A percentile compares a stretch with the other conserved stretches of the same genome.
Conservation (phyloP, 176 grass and related monocot genomes). For the Rhynchospora pubera region DNA sequence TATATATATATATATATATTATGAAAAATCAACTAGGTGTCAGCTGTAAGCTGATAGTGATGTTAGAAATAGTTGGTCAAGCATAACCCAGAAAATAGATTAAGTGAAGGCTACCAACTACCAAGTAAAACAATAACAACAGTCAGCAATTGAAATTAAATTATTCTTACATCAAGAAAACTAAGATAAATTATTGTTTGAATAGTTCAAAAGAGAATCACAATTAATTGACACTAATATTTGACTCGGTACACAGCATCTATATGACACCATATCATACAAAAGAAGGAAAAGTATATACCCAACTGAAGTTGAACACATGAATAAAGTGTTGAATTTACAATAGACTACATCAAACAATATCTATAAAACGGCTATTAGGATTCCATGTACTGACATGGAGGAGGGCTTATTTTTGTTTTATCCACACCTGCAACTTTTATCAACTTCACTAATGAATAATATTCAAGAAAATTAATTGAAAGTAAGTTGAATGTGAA, state of each 20-base stretch:
- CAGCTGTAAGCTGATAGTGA: too few species aligned
- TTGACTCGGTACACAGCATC: not conserved
- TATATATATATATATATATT: too few species aligned
- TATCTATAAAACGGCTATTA: slow-evolving; percentile 1
- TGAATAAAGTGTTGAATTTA: slow-evolving; percentile 19
- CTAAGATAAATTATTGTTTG: not conserved
- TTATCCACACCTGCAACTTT: slow-evolving; percentile 42
- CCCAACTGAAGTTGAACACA: not conserved
- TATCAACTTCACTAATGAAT: not conserved
- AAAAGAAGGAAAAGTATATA: not conserved
- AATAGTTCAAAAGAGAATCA: not conserved
- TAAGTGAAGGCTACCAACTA: not conserved
- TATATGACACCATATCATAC: not conserved
- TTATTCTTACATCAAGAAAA: not conserved
- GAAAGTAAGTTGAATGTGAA: not conserved
- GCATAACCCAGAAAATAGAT: too few species aligned
- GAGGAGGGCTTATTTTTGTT: slow-evolving; percentile 55
- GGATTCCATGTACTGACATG: slow-evolving; percentile 77
- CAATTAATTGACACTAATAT: not conserved
- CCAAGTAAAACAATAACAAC: not conserved
- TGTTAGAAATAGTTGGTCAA: too few species aligned
- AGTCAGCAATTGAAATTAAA: not conserved
- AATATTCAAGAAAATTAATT: not conserved
- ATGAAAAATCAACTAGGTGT: too few species aligned
- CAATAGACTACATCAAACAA: slow-evolving; percentile 11